A percentile compares a stretch with the other conserved stretches of the same genome.
phyloP scores from a whole-genome alignment of 2,329 filamentous ascomycete species.

The Orbilia javanica region DNA sequence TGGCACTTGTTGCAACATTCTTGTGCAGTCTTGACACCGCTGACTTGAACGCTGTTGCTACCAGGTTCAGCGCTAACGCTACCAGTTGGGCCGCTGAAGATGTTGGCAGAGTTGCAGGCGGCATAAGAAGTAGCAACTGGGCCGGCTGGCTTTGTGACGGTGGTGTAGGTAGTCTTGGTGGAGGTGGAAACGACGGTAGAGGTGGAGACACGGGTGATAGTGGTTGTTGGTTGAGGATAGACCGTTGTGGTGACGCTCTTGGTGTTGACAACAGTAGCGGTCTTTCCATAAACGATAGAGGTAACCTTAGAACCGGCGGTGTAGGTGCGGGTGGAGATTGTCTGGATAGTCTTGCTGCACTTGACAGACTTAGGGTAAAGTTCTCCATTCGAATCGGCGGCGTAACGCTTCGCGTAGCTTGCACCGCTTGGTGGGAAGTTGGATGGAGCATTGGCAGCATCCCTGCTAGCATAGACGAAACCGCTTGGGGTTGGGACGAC shows the following conservation, averaged over 20 bases:
- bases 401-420: slow-evolving; percentile 5
- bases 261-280: slow-evolving; percentile 25
- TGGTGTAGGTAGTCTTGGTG: slow-evolving; percentile 19
- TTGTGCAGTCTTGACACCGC: slow-evolving; percentile 21
- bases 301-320: slow-evolving; percentile 21
- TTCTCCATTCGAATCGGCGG: not conserved
- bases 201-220: slow-evolving; percentile 13
- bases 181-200: slow-evolving; percentile 20
- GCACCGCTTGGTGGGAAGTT: not conserved
- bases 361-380: slow-evolving; percentile 31
- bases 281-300: slow-evolving; percentile 29
- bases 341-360: slow-evolving; percentile 50
- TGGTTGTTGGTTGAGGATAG: slow-evolving; percentile 1
- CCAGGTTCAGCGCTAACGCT: slow-evolving; percentile 26
- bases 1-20: slow-evolving; percentile 45
- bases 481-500: slow-evolving; percentile 37
- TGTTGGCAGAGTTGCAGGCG: slow-evolving; percentile 25
- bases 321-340: slow-evolving; percentile 36
- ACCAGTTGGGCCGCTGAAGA: slow-evolving; percentile 41
- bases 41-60: not conserved
- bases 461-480: slow-evolving; percentile 31
- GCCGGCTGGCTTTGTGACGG: slow-evolving; percentile 19
- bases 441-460: slow-evolving; percentile 26
- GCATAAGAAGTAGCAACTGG: slow-evolving; percentile 30
- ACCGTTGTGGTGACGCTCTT: slow-evolving; percentile 35